Conservation (phyloP, 2,329 filamentous ascomycete genomes). For the Zasmidium cellare region DNA sequence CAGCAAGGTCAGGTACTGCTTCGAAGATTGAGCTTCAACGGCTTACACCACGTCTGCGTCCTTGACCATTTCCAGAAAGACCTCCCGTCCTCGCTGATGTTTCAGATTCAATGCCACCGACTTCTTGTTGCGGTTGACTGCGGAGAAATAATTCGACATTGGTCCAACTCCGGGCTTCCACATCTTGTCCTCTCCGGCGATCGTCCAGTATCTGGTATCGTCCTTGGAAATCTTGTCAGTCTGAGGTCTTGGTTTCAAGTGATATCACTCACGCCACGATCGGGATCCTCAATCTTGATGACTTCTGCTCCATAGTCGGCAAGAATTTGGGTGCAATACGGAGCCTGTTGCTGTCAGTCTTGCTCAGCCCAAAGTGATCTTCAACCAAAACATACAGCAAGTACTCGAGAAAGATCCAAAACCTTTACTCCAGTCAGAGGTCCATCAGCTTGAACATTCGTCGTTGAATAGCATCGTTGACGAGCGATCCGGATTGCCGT, state of each 20-base stretch:
- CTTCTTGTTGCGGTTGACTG: conserved; percentile 48
- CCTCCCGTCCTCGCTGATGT: conserved; percentile 35
- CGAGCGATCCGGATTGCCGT: neutral
- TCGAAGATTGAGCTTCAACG: neutral
- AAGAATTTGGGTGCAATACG: conserved; percentile 32
- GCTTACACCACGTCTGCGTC: conserved; percentile 39
- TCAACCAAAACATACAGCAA: conserved; percentile 15
- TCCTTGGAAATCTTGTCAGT: conserved; percentile 15
- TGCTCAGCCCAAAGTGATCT: neutral
- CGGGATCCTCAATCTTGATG: conserved; percentile 32
- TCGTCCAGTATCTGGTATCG: conserved; percentile 30
- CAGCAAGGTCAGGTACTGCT: neutral
- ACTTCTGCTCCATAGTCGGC: conserved; percentile 35
- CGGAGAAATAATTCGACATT: conserved; percentile 41
- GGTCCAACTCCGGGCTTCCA: conserved; percentile 27
- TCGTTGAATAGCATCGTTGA: conserved; percentile 10
- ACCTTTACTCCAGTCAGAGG: conserved; percentile 20
- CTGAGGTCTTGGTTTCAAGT: neutral
- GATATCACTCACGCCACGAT: conserved; percentile 17
- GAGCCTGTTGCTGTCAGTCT: conserved; percentile 16
- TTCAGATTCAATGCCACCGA: conserved; percentile 43
- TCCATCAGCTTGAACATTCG: conserved; percentile 8
- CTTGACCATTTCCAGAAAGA: conserved; percentile 39
- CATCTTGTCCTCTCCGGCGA: conserved; percentile 24
- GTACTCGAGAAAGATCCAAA: conserved; percentile 20